phyloP scores from a whole-genome alignment of 1,284 basidiomycete species.

The Microbotryomycetes sp. region DNA sequence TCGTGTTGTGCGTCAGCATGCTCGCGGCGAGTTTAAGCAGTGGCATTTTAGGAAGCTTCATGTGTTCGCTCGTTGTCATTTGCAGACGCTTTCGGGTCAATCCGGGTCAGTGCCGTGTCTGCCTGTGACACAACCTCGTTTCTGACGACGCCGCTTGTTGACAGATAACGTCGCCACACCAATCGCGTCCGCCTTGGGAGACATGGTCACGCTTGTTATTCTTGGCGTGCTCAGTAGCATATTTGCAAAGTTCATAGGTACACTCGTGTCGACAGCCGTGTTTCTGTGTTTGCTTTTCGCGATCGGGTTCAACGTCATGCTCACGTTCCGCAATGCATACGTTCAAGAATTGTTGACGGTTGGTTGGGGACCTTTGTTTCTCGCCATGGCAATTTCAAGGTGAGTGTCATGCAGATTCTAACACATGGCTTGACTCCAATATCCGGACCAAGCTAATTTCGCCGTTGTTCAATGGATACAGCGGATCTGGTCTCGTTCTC shows the following conservation, averaged over 20 bases:
- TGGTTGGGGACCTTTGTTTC: slow-evolving; percentile 84
- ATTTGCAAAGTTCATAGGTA: slow-evolving; percentile 42
- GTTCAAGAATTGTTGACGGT: slow-evolving; percentile 66
- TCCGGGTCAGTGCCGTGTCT: slow-evolving; percentile 58
- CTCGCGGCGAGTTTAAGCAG: slow-evolving; percentile 74
- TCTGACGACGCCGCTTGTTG: neutral
- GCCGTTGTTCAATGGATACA: slow-evolving; percentile 38
- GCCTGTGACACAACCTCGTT: neutral
- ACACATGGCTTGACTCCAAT: neutral
- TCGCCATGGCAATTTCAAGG: slow-evolving; percentile 80
- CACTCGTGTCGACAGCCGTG: slow-evolving; percentile 48
- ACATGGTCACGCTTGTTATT: slow-evolving; percentile 67
- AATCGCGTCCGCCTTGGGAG: slow-evolving; percentile 84
- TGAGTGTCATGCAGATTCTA: slow-evolving; percentile 3
- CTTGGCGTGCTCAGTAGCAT: slow-evolving; percentile 40
- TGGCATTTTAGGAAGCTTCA: slow-evolving; percentile 79
- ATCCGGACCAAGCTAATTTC: neutral
- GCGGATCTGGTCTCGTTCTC: slow-evolving; percentile 82
- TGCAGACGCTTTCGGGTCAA: slow-evolving; percentile 70
- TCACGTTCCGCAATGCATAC: slow-evolving; percentile 55
- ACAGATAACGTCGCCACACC: slow-evolving; percentile 92
- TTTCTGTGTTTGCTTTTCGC: slow-evolving; percentile 58
- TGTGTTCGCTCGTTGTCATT: slow-evolving; percentile 76
- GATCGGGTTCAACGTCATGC: slow-evolving; percentile 53
- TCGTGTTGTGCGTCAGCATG: slow-evolving; percentile 86